phyloP scores from a whole-genome alignment of 2,329 filamentous ascomycete species.

The Eutypa lata region DNA sequence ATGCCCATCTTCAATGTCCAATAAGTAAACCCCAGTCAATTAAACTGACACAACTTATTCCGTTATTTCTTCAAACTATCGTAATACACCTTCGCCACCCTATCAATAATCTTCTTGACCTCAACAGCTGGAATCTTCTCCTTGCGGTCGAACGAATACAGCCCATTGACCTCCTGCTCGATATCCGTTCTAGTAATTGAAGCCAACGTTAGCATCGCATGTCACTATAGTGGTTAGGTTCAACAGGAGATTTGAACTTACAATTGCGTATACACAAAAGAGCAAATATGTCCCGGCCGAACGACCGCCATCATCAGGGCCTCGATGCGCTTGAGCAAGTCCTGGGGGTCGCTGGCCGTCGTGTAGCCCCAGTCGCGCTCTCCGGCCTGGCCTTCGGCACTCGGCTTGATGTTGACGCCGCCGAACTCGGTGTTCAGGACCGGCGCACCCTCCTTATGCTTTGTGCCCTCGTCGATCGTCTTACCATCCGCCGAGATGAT shows the following conservation, averaged over 20 bases:
- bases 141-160: slow-evolving; percentile 61
- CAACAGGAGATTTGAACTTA: slow-evolving; percentile 31
- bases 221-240: slow-evolving; percentile 7
- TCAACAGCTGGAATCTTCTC: slow-evolving; percentile 57
- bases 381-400: slow-evolving; percentile 34
- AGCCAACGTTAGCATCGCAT: slow-evolving; percentile 1
- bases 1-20: too few species aligned
- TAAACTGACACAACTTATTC: too few species aligned
- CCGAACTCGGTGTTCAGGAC: slow-evolving; percentile 67
- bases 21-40: too few species aligned
- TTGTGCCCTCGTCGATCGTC: slow-evolving; percentile 41
- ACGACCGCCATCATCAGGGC: slow-evolving; percentile 57
- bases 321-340: slow-evolving; percentile 57
- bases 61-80: slow-evolving; percentile 17
- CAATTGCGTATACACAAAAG: slow-evolving; percentile 66
- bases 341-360: slow-evolving; percentile 57
- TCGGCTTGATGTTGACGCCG: slow-evolving; percentile 61
- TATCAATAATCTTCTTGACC: slow-evolving; percentile 57
- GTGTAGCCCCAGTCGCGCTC: slow-evolving; percentile 66
- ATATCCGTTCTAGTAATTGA: slow-evolving; percentile 55
- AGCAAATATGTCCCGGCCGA: slow-evolving; percentile 53
- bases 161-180: slow-evolving; percentile 66
- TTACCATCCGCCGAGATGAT: slow-evolving; percentile 26
- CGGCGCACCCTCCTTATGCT: slow-evolving; percentile 53
- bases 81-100: slow-evolving; percentile 46